A percentile compares a stretch with the other conserved stretches of the same genome.
Conservation (phyloP, 2,329 filamentous ascomycete genomes). For the Paramyrothecium roridum region DNA sequence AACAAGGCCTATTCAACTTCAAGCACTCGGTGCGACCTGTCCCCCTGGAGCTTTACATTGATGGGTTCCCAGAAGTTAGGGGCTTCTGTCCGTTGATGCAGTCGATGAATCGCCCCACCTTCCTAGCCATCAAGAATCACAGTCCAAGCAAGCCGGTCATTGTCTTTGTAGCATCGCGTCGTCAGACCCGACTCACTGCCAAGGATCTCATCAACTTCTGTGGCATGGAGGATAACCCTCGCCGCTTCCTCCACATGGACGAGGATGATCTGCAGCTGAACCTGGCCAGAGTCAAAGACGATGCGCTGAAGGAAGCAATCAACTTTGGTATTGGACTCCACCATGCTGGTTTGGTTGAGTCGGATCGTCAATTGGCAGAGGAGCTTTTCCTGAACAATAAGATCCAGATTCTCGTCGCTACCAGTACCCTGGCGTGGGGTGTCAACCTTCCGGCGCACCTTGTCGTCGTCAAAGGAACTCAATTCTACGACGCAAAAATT, state of each 20-base stretch:
- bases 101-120: conserved; percentile 97
- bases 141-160: conserved; percentile 97
- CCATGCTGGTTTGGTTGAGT: conserved; percentile 94
- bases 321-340: conserved; percentile 97
- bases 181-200: conserved; percentile 91
- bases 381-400: conserved; percentile 97
- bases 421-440: conserved; percentile 95
- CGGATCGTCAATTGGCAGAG: conserved; percentile 85
- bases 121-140: conserved; percentile 93
- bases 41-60: conserved; percentile 92
- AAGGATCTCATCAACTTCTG: conserved; percentile 97
- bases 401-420: conserved; percentile 94
- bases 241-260: conserved; percentile 88
- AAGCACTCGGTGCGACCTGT: conserved; percentile 95
- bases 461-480: conserved; percentile 96
- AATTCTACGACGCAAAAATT: conserved; percentile 96
- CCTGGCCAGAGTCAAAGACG: conserved; percentile 87
- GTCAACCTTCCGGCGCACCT: conserved; percentile 96
- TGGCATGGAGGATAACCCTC: conserved; percentile 96
- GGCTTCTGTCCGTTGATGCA: conserved; percentile 98
- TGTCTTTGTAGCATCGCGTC: conserved; percentile 92
- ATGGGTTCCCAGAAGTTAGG: conserved; percentile 91
- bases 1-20: conserved; percentile 95
- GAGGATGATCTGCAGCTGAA: conserved; percentile 91
- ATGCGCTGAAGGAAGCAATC: conserved; percentile 87